Percentiles rank a stretch among this genome's conserved stretches.
phyloP scores from a whole-genome alignment of 768 basidiomycete species.

The Butyriboletus loyo region DNA sequence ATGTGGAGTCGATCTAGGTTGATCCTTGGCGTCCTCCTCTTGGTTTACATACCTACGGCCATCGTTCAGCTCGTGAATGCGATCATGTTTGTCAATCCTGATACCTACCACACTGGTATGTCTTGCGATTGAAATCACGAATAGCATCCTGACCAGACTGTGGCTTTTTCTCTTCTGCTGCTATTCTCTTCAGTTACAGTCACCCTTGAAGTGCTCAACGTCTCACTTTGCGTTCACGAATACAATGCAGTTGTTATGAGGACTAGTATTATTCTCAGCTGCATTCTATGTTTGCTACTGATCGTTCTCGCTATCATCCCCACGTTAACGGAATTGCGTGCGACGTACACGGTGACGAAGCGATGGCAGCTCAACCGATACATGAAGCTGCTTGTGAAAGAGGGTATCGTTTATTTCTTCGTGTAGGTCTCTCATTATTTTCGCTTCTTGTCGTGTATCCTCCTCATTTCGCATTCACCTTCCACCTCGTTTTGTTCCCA shows the following conservation, averaged over 20 bases:
- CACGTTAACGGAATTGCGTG: not conserved
- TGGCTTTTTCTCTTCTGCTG: not conserved
- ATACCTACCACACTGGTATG: not conserved
- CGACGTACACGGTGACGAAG: not conserved
- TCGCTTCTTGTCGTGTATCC: not conserved
- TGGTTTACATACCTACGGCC: not conserved
- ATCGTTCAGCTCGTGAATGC: not conserved
- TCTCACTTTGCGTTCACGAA: not conserved
- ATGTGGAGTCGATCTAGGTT: not conserved
- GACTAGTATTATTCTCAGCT: not conserved
- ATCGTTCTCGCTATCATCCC: not conserved
- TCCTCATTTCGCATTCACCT: not conserved
- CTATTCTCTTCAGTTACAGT: not conserved
- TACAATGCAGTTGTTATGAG: not conserved
- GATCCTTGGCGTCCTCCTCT: not conserved
- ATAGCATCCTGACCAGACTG: not conserved
- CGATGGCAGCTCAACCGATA: not conserved
- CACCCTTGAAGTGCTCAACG: no score
- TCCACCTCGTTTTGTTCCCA: not conserved
- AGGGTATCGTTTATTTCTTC: constrained; percentile 4
- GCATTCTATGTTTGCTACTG: not conserved
- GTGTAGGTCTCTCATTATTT: not conserved
- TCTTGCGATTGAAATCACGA: not conserved
- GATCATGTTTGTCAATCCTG: not conserved
- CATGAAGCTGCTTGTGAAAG: not conserved